Evolutionary conservation across 306 rosid species (phyloP), one percentile per base, ranked within the genome.

Genomic region (Prosopis cineraria): DNA sequence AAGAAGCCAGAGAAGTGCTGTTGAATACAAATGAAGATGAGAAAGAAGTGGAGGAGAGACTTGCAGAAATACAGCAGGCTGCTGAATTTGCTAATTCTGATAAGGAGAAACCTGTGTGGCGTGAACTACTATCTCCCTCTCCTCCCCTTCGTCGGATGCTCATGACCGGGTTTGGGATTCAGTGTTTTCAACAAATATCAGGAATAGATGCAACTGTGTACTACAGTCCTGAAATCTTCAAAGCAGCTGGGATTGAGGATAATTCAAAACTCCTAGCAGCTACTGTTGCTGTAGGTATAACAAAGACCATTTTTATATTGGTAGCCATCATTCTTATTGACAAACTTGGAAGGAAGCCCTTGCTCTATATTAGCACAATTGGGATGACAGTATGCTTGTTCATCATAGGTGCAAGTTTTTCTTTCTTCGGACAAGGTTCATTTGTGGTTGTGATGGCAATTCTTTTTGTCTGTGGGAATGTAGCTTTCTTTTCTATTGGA

Each of bases 161-260:
- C 55, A 76, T 94, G 50, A 90, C 98, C 5, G 98, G 98, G 11
- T 70, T 89, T 34, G 98, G 98, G 67, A 92, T 92, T 78, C 98
- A 94, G 27, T 92, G 97, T 82, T 92, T 94, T 78, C 98, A 94
- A 85, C 98, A 94, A 88, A 87, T 94, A 64, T 90, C 98, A n/a
- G 97, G 98, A 72, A 90, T 92, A 40, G 98, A 94, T 60, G 98
- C 98, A 4, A 90, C 91, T 45, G 98, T 94, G n/a, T 94, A 94
- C 52, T 94, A 94, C 84, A 94, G 96, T 65, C 98, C 98, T 22
- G 88, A 87, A 62, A 94, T 94, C 84, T 82, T 94, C 66, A 44
- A 82, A 82, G 85, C 85, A 7, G 94, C 96, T 29, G 98, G 98
- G 47, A 79, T 94, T 64, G 77, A 83, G 44, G 88, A 86, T 73